Base-by-base conservation (phyloP, 2,329 filamentous ascomycete genomes). In the Colletotrichum trifolii region DNA sequence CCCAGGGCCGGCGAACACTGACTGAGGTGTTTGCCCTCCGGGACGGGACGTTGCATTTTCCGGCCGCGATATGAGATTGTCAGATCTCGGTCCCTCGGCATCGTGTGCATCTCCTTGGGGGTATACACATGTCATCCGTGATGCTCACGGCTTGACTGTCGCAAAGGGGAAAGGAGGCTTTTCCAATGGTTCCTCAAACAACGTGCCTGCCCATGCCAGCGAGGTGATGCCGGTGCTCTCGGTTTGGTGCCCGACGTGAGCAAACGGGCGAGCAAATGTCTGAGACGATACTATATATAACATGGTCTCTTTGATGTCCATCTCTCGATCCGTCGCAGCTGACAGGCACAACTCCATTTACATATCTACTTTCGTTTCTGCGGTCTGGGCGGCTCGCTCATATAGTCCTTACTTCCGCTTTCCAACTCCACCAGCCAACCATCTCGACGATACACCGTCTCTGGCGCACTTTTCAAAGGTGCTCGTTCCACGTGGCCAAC, bases 201-300 rank as follows among this genome's bases (percentile, higher is more conserved):
- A 35, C 17, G 17, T 34, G 35, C 46, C 17, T 62, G 58, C 48
- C 46, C 35, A 47, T 56, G 52, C 12, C 36, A 55, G 59, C 61
- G 61, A 64, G 36, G 61, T 64, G 38, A 55, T 36, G 52, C 62
- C 58, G 58, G 17, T n/a, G 25, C 9, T 52, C 12, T 54, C 46
- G 17, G 11, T 15, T 64, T 64, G 61, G 52, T 53, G 57, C 52
- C 58, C 52, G 47, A 53, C 35, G 33, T 12, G 42, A 33, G n/a
- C 45, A 47, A 40, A 25, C 46, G 46, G 39, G 17, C 35, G 49
- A n/a, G 13, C 15, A 25, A 42, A 13, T 47, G 57, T 54, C 13
- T 25, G 40, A 43, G 46, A 38, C n/a, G 62, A 50, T 11, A 34
- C 61, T 65, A 65, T 58, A 65, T 52, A 65, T 62, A 56, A 12